phyloP scores from a whole-genome alignment of 2,329 filamentous ascomycete species.

The Ascochyta fabae region DNA sequence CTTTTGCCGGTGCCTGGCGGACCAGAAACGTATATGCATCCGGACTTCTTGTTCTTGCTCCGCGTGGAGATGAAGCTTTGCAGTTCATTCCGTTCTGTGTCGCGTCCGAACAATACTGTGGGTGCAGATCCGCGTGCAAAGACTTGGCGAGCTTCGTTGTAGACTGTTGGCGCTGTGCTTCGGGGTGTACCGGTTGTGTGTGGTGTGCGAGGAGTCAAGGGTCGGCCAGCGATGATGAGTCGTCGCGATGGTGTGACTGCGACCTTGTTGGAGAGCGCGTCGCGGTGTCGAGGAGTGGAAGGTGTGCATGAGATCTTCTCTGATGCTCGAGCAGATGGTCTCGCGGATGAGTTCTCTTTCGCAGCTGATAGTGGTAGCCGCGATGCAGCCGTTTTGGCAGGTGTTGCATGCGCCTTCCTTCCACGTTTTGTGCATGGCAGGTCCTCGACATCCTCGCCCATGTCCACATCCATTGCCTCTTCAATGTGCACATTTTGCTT shows the following conservation, averaged over 20 bases:
- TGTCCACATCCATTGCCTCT: constrained; percentile 55
- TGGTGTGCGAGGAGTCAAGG: constrained; percentile 79
- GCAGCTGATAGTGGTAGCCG: constrained; percentile 54
- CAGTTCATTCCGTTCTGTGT: constrained; percentile 71
- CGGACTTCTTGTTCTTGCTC: constrained; percentile 66
- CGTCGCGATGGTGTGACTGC: constrained; percentile 84
- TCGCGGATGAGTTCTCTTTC: constrained; percentile 56
- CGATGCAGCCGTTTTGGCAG: constrained; percentile 54
- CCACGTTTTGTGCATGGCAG: constrained; percentile 46
- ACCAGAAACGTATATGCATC: constrained; percentile 93
- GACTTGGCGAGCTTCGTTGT: constrained; percentile 84
- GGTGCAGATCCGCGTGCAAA: constrained; percentile 82
- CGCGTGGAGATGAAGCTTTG: constrained; percentile 71
- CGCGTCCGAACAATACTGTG: constrained; percentile 77
- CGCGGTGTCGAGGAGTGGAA: constrained; percentile 76
- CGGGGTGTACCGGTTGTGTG: constrained; percentile 75
- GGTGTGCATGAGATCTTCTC: constrained; percentile 59
- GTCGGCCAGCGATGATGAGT: constrained; percentile 76
- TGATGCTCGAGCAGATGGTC: constrained; percentile 58
- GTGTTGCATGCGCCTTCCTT: constrained; percentile 45
- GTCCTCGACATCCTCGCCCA: constrained; percentile 40
- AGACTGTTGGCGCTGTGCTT: constrained; percentile 72
- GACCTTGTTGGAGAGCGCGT: constrained; percentile 73
- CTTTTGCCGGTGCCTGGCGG: constrained; percentile 97
- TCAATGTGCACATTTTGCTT: constrained; percentile 46